Evolutionary conservation across 2,329 filamentous ascomycete genomes (phyloP), one percentile per base, ranked within the genome.

Genomic region (Paracamarosporium sp.): DNA sequence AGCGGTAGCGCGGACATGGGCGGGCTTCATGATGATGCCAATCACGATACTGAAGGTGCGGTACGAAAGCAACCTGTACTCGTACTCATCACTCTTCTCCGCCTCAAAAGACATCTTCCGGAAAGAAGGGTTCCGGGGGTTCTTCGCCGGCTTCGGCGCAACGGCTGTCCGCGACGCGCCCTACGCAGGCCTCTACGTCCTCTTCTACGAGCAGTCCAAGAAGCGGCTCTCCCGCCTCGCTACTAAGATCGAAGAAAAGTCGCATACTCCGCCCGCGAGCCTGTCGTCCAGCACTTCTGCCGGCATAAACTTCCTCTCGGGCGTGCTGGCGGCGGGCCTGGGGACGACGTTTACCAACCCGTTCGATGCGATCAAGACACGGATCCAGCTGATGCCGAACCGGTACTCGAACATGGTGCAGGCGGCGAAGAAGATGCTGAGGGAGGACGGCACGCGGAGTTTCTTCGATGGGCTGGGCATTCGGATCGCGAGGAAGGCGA

Each of bases 31-130:
- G 44, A 87, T 98, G 79, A 98, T 97, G 91, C 95, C 95, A 1
- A 86, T 98, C 59, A 99, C 95, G 1, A 90, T 99, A 43, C 89
- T 99, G 70, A 99, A 99, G 74, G 95, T 98, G 41, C 91, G 95
- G 43, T 98, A 96, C 73, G 95, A 99, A 77, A 94, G 90, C 25
- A 93, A 85, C 60, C 81, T 94, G 41, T 99, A 97, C 80, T 81
- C 86, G 3, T 98, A 98, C 79, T 84, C 85, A 24, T 94, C 92
- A 1, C 81, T 98, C 24, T 78, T 85, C 38, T 83, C 87, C 35
- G 95, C 95, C 0, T 87, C 85, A 1, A 81, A 81, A 31, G 92
- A 95, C 65, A 97, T 98, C 27, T 79, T 89, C 51, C 82, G 83
- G 7, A 86, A 81, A 0, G 89, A 94, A 65, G 93, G 95, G 0